Conservation (phyloP, 2,329 filamentous ascomycete species). For the Claviceps pusilla region DNA sequence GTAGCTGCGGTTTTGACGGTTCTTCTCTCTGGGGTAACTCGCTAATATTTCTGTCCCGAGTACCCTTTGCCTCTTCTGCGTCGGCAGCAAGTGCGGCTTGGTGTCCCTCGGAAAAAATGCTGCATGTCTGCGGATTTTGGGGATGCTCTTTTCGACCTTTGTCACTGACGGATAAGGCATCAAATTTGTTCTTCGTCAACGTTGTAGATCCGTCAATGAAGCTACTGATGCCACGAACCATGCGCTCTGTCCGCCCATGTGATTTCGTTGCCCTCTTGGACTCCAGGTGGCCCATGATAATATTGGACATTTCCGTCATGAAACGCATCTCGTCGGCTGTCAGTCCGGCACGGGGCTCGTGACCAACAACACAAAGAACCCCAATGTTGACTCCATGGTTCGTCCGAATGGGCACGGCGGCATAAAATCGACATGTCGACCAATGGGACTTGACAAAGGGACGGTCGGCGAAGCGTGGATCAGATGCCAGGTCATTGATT, state of each 20-base stretch:
- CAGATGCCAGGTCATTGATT: constrained; percentile 4
- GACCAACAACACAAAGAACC: constrained; percentile 14
- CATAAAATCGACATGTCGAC: constrained; percentile 16
- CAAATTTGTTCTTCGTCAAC: not conserved
- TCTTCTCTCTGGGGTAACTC: not conserved
- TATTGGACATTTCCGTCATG: constrained; percentile 10
- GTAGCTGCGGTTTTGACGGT: not conserved
- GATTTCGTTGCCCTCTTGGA: constrained; percentile 10
- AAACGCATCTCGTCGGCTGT: constrained; percentile 11
- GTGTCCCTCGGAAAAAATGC: not conserved
- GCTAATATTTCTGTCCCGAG: not conserved
- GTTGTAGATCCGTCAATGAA: constrained; percentile 12
- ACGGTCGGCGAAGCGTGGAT: constrained; percentile 13
- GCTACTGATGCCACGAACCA: constrained; percentile 18
- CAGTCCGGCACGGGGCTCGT: constrained; percentile 6
- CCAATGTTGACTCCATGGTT: constrained; percentile 21
- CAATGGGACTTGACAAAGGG: constrained; percentile 9
- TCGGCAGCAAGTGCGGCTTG: not conserved
- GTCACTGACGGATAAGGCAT: not conserved
- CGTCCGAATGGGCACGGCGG: constrained; percentile 20
- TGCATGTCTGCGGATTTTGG: constrained; percentile 5
- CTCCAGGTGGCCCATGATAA: constrained; percentile 19
- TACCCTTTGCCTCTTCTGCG: not conserved
- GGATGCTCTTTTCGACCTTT: constrained; percentile 6
- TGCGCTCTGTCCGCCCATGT: constrained; percentile 15